phyloP scores from a whole-genome alignment of 441 rosid species.

The Flueggea neowawraea region DNA sequence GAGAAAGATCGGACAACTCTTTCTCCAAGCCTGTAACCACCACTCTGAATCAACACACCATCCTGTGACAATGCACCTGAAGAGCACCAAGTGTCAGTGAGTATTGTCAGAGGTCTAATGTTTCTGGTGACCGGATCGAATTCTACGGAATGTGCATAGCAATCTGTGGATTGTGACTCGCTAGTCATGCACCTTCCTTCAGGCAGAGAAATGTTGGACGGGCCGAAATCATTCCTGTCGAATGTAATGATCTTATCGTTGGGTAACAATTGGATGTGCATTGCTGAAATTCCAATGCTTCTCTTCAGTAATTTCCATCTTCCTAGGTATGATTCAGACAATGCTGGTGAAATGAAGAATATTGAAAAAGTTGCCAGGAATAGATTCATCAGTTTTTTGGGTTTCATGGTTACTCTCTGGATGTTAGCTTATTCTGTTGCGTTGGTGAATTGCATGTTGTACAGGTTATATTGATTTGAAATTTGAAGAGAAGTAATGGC shows the following conservation, averaged over 20 bases:
- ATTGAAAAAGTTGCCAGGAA: slow-evolving; percentile 11
- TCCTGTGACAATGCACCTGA: slow-evolving; percentile 52
- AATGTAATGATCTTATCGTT: slow-evolving; percentile 65
- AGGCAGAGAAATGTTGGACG: slow-evolving; percentile 45
- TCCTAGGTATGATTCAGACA: slow-evolving; percentile 20
- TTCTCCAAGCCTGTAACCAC: slow-evolving; percentile 40
- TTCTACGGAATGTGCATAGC: slow-evolving; percentile 65
- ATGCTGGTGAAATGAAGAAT: slow-evolving; percentile 7
- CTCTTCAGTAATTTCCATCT: slow-evolving; percentile 34
- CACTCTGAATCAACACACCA: slow-evolving; percentile 45
- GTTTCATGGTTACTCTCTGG: slow-evolving; percentile 15
- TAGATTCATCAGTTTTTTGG: slow-evolving; percentile 3
- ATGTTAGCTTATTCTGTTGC: too few relatives aligned
- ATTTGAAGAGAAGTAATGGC: too few relatives aligned
- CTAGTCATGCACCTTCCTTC: slow-evolving; percentile 22
- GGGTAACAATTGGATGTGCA: slow-evolving; percentile 88
- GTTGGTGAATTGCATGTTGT: too few relatives aligned
- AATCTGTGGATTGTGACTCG: slow-evolving; percentile 22
- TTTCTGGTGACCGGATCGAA: slow-evolving; percentile 51
- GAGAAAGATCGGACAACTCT: slow-evolving; percentile 30
- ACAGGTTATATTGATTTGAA: too few relatives aligned
- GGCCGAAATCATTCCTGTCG: slow-evolving; percentile 47
- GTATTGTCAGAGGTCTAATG: slow-evolving; percentile 56
- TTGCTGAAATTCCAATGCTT: slow-evolving; percentile 76
- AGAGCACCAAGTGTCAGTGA: slow-evolving; percentile 80